A percentile compares a stretch with the other conserved stretches of the same genome.
These are phyloP conservation scores for Plectosphaerella sp. DNA, from an alignment of 2,329 filamentous ascomycete species.

Conservation along the genomic window DNA sequence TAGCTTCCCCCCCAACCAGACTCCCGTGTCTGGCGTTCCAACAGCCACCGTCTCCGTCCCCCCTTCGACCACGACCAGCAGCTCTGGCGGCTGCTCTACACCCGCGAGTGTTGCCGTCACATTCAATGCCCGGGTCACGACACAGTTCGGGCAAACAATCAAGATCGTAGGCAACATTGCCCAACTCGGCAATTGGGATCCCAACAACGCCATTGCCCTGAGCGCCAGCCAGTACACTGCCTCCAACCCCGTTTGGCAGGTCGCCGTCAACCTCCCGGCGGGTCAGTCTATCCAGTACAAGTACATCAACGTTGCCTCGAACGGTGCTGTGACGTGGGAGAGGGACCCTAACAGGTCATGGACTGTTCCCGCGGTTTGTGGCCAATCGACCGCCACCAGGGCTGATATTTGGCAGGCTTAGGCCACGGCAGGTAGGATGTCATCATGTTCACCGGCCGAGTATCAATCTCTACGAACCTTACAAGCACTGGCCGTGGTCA, in stretches of 20 bases:
- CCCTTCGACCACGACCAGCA: conserved; percentile 16
- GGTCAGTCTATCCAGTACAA: conserved; percentile 62
- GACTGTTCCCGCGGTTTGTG: conserved; percentile 26
- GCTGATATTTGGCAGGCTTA: conserved; percentile 27
- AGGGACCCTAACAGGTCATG: conserved; percentile 47
- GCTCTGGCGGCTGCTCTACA: conserved; percentile 29
- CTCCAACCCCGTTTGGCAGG: conserved; percentile 57
- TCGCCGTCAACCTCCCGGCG: conserved; percentile 47
- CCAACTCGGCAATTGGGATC: conserved; percentile 60
- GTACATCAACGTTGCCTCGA: conserved; percentile 55
- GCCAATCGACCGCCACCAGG: conserved; percentile 18
- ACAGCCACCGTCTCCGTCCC: conserved; percentile 11
- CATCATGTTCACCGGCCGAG: too few relatives aligned
- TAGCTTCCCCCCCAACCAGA: conserved; percentile 45
- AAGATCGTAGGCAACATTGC: conserved; percentile 58
- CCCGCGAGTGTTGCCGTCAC: conserved; percentile 51
- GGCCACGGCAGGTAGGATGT: not conserved
- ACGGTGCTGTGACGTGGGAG: conserved; percentile 60
- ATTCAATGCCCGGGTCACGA: conserved; percentile 56
- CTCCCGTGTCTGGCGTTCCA: conserved; percentile 28
- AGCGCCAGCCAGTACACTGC: conserved; percentile 55
- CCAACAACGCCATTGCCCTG: conserved; percentile 48
- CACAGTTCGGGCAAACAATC: conserved; percentile 58
- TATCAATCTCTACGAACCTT: too few relatives aligned
- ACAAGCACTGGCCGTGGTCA: too few relatives aligned